Conservation (phyloP, 768 basidiomycete species). For the Obba rivulosa region DNA sequence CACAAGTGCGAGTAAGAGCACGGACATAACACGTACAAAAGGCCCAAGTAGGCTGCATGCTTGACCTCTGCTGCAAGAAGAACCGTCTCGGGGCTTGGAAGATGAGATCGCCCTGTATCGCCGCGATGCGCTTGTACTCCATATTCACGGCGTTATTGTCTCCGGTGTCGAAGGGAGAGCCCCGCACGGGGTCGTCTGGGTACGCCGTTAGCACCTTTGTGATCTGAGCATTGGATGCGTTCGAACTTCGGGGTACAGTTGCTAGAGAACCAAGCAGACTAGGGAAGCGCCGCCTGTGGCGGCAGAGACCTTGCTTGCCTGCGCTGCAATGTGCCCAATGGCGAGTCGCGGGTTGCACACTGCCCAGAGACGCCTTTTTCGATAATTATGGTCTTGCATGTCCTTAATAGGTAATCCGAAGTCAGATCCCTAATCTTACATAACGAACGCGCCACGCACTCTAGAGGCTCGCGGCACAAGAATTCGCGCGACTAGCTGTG, state of each 20-base stretch:
- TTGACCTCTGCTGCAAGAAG: conserved; percentile 31
- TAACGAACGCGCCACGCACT: too few relatives aligned
- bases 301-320: too few relatives aligned
- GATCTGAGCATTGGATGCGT: conserved; percentile 4
- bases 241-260: conserved; percentile 11
- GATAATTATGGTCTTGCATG: too few relatives aligned
- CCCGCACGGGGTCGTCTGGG: conserved; percentile 14
- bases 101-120: conserved; percentile 30
- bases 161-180: conserved; percentile 20
- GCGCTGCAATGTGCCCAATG: too few relatives aligned
- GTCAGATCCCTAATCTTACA: too few relatives aligned
- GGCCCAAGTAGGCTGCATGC: conserved; percentile 37
- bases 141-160: conserved; percentile 32
- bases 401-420: too few relatives aligned
- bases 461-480: too few relatives aligned
- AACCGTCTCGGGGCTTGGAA: conserved; percentile 32
- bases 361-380: too few relatives aligned
- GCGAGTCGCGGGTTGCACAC: too few relatives aligned
- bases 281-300: too few relatives aligned
- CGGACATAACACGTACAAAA: conserved; percentile 26
- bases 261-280: too few relatives aligned
- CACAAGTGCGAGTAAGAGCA: background rate
- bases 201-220: conserved; percentile 14
- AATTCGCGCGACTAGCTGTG: too few relatives aligned
- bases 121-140: conserved; percentile 28